Evolutionary conservation across 1,284 basidiomycete genomes (phyloP), one percentile per base, ranked within the genome.

Genomic region (Moniliella sp.): DNA sequence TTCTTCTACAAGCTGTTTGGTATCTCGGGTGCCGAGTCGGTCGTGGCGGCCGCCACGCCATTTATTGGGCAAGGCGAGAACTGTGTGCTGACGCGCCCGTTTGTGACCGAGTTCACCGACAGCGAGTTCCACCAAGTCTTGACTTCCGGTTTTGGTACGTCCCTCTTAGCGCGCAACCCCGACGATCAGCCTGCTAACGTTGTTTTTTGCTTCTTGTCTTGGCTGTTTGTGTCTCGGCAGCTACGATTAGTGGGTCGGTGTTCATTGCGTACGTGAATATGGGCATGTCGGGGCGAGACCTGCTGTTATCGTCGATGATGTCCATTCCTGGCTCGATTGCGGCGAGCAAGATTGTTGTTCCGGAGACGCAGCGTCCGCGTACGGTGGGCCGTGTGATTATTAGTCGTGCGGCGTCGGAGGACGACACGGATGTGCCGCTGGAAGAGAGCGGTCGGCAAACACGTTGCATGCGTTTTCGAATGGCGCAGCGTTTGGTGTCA

Each of bases 291-390:
- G 63, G 80, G 11, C 70, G 52, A 32, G 81, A 79, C 61, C 67
- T 88, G 17, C 69, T 88, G 50, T 83, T 82, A 4, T 78, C 82
- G 3, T 82, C 78, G 7, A 76, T 88, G 45, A 88, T 88, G 82
- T 78, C 75, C 55, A 88, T 88, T 49, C 82, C 82, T 7, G 82
- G 83, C 1, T 82, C 81, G 8, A 82, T 88, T 55, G 72, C 82
- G 2, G 82, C 86, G 45, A 76, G 75, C 57, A 88, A 88, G 64
- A 66, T 84, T 49, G 75, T 80, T 29, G 51, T 75, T 13, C 82
- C 82, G 2, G 82, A 88, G 64, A 62, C 68, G 27, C 78, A 83
- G 29, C 76, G 78, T 48, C 78, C 82, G 28, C 69, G 83, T 34
- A 86, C 83, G 18, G 73, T 77, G 32, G 82, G 82, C 12, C 69